Evolutionary conservation across 169 alveolate species (phyloP).

Genomic region (Plasmodium berghei): DNA sequence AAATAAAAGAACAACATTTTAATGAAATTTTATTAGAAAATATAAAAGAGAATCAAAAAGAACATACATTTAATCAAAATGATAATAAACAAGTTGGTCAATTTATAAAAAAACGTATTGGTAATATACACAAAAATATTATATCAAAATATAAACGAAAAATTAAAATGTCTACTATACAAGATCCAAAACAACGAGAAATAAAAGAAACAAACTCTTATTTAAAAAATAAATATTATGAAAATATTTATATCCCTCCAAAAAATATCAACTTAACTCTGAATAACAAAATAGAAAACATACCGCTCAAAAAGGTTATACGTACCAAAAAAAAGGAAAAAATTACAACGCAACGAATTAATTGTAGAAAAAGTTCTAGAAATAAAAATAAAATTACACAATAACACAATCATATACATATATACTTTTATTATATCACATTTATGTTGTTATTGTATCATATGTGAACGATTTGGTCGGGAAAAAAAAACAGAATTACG

Average conservation of each 20-base stretch:
- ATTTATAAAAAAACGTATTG: constrained; percentile 9
- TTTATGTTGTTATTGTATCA: no score
- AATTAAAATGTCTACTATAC: constrained; percentile 41
- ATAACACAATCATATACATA: neutral
- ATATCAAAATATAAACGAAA: constrained; percentile 67
- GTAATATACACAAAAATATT: constrained; percentile 21
- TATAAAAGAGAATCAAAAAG: constrained; percentile 60
- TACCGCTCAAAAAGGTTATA: constrained; percentile 38
- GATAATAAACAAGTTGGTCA: constrained; percentile 19
- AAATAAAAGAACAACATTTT: constrained; percentile 52
- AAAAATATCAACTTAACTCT: constrained; percentile 33
- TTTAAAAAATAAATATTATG: constrained; percentile 4
- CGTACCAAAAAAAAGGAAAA: constrained; percentile 49
- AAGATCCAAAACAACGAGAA: constrained; percentile 22
- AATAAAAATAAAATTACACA: constrained; percentile 29
- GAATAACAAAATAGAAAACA: constrained; percentile 20
- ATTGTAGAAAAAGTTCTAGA: constrained; percentile 57
- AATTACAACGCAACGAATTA: constrained; percentile 17
- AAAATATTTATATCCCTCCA: constrained; percentile 63
- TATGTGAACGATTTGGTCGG: no score
- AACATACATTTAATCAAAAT: constrained; percentile 15
- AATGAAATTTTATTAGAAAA: constrained; percentile 56
- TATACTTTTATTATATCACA: no score
- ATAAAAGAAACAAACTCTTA: constrained; percentile 18
- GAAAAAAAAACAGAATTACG: no score